Conservation (phyloP, 306 rosid species). For the Pterocarpus macrocarpus region DNA sequence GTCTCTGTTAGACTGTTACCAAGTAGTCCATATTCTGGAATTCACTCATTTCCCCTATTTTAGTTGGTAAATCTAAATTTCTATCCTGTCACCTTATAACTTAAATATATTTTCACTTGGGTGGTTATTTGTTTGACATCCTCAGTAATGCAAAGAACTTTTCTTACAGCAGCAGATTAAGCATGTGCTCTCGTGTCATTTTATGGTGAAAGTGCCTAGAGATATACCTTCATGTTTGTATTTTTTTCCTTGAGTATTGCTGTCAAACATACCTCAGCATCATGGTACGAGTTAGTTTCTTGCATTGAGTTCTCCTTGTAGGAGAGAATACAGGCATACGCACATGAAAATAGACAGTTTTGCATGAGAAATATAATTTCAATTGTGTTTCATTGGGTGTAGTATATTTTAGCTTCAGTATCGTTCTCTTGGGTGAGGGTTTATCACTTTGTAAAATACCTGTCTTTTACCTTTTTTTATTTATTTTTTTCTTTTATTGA, state of each 20-base stretch:
- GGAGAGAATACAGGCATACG: background rate
- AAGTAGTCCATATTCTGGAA: too few species aligned
- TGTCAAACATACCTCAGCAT: background rate
- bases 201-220: background rate
- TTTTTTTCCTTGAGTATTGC: background rate
- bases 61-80: too few species aligned
- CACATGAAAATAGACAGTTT: background rate
- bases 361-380: background rate
- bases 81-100: too few species aligned
- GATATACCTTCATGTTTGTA: background rate
- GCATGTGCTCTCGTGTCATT: background rate
- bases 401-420: conserved; percentile 18
- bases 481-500: background rate
- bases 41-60: background rate
- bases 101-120: too few species aligned
- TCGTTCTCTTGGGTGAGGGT: background rate
- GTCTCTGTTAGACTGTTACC: too few species aligned
- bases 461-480: background rate
- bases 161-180: background rate
- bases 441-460: background rate
- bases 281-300: background rate
- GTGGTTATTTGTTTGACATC: too few species aligned
- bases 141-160: background rate
- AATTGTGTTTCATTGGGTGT: background rate
- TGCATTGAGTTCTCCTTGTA: background rate